These are phyloP conservation scores for Eimeria zaria DNA, from an alignment of 169 alveolate species.

Conservation along the genomic window DNA sequence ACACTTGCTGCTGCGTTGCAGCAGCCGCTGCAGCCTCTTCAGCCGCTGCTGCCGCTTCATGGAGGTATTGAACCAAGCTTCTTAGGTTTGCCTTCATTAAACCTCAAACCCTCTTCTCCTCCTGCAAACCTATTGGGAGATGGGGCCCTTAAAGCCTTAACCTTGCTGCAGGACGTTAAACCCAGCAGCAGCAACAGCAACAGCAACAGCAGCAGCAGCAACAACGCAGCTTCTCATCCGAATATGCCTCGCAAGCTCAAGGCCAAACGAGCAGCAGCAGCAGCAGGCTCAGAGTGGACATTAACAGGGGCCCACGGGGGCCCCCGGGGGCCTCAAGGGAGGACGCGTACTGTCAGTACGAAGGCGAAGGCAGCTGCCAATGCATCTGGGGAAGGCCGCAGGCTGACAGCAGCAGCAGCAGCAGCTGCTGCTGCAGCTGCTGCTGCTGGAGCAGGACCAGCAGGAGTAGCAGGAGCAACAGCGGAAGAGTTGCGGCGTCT, in stretches of 20 bases:
- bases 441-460: neutral
- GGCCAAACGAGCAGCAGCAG: neutral
- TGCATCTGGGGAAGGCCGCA: neutral
- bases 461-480: too few species aligned
- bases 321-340: neutral
- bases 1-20: slow-evolving; percentile 17
- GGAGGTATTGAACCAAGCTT: neutral
- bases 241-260: slow-evolving; percentile 20
- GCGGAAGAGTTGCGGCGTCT: slow-evolving; percentile 15
- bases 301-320: neutral
- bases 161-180: slow-evolving; percentile 1
- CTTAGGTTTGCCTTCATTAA: neutral
- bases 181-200: neutral
- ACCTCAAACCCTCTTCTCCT: neutral
- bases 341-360: neutral
- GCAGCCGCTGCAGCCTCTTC: slow-evolving; percentile 34
- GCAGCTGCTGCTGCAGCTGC: slow-evolving; percentile 7
- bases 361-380: neutral
- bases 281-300: neutral
- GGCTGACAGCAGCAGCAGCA: slow-evolving; percentile 21
- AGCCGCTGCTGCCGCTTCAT: neutral
- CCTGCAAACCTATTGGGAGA: neutral
- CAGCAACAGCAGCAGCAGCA: slow-evolving; percentile 1
- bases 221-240: neutral
- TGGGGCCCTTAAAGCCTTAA: slow-evolving; percentile 4